phyloP scores from a whole-genome alignment of 345 rosid species.

The Crucihimalaya himalaica region DNA sequence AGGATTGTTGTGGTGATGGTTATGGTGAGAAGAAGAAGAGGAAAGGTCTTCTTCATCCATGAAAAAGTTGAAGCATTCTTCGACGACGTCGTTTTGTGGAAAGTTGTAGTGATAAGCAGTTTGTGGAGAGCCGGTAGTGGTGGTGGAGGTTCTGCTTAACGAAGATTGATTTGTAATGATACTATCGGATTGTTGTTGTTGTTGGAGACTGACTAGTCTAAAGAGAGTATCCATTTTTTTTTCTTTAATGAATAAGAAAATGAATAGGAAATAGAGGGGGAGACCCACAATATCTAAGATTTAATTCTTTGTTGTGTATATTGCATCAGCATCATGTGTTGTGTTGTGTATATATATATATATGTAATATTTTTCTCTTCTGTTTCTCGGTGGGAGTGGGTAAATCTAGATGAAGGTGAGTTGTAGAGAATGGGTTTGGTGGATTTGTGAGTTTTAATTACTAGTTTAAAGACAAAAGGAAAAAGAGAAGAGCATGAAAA shows the following conservation, averaged over 20 bases:
- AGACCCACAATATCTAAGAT: conserved; percentile 66
- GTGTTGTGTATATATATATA: conserved; percentile 23
- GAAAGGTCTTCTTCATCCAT: conserved; percentile 99
- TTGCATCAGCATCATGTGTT: conserved; percentile 40
- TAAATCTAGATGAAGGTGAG: conserved; percentile 31
- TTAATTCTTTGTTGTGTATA: conserved; percentile 37
- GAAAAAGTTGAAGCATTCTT: conserved; percentile 98
- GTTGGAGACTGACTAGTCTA: conserved; percentile 74
- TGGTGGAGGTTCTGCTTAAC: conserved; percentile 75
- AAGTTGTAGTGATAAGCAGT: conserved; percentile 56
- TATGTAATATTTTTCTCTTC: background rate
- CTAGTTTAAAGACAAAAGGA: background rate
- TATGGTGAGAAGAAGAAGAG: conserved; percentile 80
- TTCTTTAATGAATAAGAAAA: conserved; percentile 35
- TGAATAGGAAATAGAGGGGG: conserved; percentile 27
- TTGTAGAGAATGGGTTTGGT: conserved; percentile 38
- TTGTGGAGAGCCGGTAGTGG: conserved; percentile 76
- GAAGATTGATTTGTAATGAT: conserved; percentile 68
- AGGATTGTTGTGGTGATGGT: conserved; percentile 34
- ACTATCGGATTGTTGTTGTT: conserved; percentile 69
- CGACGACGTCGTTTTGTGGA: conserved; percentile 54
- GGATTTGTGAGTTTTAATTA: conserved; percentile 16
- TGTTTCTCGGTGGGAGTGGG: conserved; percentile 39
- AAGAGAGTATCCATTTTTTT: conserved; percentile 87
- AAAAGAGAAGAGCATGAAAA: conserved; percentile 18